A percentile compares a stretch with the other conserved stretches of the same genome.
These are phyloP conservation scores for Candida dajiaensis DNA, from an alignment of 805 yeast species.

Conservation along the genomic window DNA sequence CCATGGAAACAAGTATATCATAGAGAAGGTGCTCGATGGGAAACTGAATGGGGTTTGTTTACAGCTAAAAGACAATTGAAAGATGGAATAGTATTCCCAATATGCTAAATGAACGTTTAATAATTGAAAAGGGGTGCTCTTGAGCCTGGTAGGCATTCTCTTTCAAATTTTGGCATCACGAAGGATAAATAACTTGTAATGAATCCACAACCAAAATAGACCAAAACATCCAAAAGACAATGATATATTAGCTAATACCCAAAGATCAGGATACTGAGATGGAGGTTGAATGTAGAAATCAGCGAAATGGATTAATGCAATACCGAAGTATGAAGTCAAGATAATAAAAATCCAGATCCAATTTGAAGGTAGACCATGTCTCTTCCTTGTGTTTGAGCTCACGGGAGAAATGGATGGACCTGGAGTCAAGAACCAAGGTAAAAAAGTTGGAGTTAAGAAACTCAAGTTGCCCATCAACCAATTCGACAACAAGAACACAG, in stretches of 20 bases:
- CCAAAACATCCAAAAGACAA: slow-evolving; percentile 72
- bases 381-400: slow-evolving; percentile 27
- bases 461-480: slow-evolving; percentile 72
- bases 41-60: slow-evolving; percentile 68
- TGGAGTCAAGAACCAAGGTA: slow-evolving; percentile 36
- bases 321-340: slow-evolving; percentile 45
- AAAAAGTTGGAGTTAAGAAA: slow-evolving; percentile 40
- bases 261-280: slow-evolving; percentile 66
- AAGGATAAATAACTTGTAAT: slow-evolving; percentile 40
- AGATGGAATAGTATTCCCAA: slow-evolving; percentile 35
- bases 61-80: slow-evolving; percentile 42
- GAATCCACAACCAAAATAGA: slow-evolving; percentile 78
- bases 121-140: background rate
- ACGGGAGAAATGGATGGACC: slow-evolving; percentile 36
- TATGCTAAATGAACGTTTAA: slow-evolving; percentile 4
- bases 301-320: slow-evolving; percentile 43
- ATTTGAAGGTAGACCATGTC: slow-evolving; percentile 42
- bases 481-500: slow-evolving; percentile 57
- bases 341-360: slow-evolving; percentile 47
- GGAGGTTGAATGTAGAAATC: slow-evolving; percentile 54
- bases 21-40: slow-evolving; percentile 48
- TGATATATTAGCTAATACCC: slow-evolving; percentile 72
- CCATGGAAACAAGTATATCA: slow-evolving; percentile 60
- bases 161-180: background rate
- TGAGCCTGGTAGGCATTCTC: background rate